Conservation (phyloP, 2,329 filamentous ascomycete species). For the Diplodia mutila region DNA sequence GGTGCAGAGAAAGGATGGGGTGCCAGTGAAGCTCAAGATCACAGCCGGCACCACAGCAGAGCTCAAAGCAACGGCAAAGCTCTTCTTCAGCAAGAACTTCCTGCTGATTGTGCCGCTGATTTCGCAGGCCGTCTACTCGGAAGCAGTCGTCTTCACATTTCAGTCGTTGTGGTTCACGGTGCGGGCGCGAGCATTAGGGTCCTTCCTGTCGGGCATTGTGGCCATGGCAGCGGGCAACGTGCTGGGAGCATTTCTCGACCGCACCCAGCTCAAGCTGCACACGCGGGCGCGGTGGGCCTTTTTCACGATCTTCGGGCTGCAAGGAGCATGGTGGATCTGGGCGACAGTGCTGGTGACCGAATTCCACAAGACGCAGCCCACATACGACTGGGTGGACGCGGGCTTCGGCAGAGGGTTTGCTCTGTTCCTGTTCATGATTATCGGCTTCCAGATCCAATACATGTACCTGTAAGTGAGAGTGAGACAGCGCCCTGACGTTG, state of each 20-base stretch:
- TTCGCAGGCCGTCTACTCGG: slow-evolving; percentile 70
- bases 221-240: slow-evolving; percentile 69
- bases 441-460: slow-evolving; percentile 74
- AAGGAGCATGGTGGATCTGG: slow-evolving; percentile 76
- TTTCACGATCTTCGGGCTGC: slow-evolving; percentile 56
- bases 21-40: slow-evolving; percentile 63
- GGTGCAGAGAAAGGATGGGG: slow-evolving; percentile 68
- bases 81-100: slow-evolving; percentile 66
- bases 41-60: slow-evolving; percentile 61
- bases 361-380: slow-evolving; percentile 61
- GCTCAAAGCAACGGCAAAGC: slow-evolving; percentile 60
- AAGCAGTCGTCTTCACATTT: slow-evolving; percentile 75
- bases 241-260: slow-evolving; percentile 67
- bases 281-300: slow-evolving; percentile 61
- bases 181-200: slow-evolving; percentile 69
- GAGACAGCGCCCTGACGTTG: neutral
- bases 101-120: slow-evolving; percentile 69
- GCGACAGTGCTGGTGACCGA: slow-evolving; percentile 66
- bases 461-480: slow-evolving; percentile 60
- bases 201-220: slow-evolving; percentile 70
- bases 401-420: slow-evolving; percentile 70
- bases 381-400: slow-evolving; percentile 66
- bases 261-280: slow-evolving; percentile 58
- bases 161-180: slow-evolving; percentile 70
- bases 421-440: slow-evolving; percentile 68